Evolutionary conservation across 441 rosid genomes (phyloP).

Genomic region (Gossypium davidsonii): DNA sequence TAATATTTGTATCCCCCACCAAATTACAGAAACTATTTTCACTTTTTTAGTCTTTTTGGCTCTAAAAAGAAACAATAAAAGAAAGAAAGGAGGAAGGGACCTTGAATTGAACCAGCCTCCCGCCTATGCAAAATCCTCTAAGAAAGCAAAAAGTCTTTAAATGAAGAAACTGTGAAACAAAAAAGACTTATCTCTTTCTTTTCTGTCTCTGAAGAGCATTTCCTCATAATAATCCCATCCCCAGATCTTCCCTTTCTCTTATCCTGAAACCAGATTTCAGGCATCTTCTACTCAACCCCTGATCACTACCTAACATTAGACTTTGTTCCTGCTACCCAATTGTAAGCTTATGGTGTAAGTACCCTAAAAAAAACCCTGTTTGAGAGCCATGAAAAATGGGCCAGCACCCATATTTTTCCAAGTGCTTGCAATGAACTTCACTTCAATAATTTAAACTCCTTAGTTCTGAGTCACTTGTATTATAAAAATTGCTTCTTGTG

Average conservation of each 20-base stretch:
- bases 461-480: background rate
- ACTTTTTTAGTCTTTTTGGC: slow-evolving; percentile 7
- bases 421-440: slow-evolving; percentile 12
- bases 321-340: slow-evolving; percentile 18
- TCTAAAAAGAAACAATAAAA: slow-evolving; percentile 9
- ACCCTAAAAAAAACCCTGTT: background rate
- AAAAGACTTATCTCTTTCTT: background rate
- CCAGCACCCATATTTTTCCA: slow-evolving; percentile 12
- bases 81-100: slow-evolving; percentile 17
- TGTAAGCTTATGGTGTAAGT: slow-evolving; percentile 19
- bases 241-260: slow-evolving; percentile 16
- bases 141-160: slow-evolving; percentile 13
- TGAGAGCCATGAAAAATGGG: slow-evolving; percentile 23
- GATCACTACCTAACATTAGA: slow-evolving; percentile 34
- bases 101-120: slow-evolving; percentile 20
- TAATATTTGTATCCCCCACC: slow-evolving; percentile 31
- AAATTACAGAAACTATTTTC: slow-evolving; percentile 21
- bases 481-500: slow-evolving; percentile 7
- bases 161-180: slow-evolving; percentile 6
- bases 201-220: slow-evolving; percentile 25
- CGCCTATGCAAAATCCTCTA: slow-evolving; percentile 23
- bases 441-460: background rate
- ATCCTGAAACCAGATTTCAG: slow-evolving; percentile 20
- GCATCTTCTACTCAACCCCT: slow-evolving; percentile 31
- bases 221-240: slow-evolving; percentile 20